Percentiles rank a stretch among this genome's conserved stretches.
Conservation (phyloP, 148 eudicot genomes). For the Beta vulgaris region DNA sequence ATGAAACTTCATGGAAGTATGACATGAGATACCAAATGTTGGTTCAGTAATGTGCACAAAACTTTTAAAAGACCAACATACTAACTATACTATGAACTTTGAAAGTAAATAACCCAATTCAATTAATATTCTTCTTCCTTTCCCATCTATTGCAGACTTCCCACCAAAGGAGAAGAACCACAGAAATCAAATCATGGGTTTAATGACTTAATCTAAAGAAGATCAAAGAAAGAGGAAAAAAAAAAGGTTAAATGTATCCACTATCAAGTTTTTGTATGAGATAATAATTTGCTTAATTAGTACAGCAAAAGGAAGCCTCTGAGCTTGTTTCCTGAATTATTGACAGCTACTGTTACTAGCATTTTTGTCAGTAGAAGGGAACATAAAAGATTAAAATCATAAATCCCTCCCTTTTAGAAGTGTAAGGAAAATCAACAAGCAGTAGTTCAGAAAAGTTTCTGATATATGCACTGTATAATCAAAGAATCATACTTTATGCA, state of each 20-base stretch:
- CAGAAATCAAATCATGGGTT: too few relatives aligned
- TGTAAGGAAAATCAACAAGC: not conserved
- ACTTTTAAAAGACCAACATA: not conserved
- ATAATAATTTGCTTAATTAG: not conserved
- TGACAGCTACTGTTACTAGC: slow-evolving; percentile 23
- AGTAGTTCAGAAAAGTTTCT: not conserved
- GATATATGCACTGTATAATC: not conserved
- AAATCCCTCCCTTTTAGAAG: not conserved
- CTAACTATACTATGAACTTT: not conserved
- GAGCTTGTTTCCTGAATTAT: slow-evolving; percentile 26
- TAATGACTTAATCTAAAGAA: too few relatives aligned
- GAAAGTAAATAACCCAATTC: slow-evolving; percentile 16
- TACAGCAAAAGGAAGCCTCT: slow-evolving; percentile 1
- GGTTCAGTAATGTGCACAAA: not conserved
- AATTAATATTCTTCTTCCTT: not conserved
- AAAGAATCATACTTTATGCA: slow-evolving; percentile 1
- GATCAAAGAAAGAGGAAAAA: not conserved
- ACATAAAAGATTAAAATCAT: too few relatives aligned
- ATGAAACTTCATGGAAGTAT: slow-evolving; percentile 4
- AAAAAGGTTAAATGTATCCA: slow-evolving; percentile 11
- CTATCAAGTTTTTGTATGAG: not conserved
- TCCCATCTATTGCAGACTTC: not conserved
- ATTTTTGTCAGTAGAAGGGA: slow-evolving; percentile 9
- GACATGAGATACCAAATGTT: not conserved
- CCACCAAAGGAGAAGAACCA: slow-evolving; percentile 8